Conservation (phyloP, 2,329 filamentous ascomycete genomes). For the Fusarium succisae region DNA sequence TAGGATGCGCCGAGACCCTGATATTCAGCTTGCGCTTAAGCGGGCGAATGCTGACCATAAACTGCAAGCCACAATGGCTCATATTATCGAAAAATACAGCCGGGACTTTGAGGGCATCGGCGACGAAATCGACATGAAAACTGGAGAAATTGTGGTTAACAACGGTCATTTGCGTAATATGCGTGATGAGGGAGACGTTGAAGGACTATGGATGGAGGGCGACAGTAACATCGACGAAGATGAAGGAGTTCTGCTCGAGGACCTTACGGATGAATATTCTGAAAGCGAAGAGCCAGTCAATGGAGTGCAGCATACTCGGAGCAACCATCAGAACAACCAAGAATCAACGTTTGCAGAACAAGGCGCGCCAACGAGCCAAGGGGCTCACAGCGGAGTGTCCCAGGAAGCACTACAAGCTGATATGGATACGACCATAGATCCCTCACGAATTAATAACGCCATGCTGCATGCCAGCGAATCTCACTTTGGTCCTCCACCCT, state of each 20-base stretch:
- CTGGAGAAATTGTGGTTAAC: constrained; percentile 85
- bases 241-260: constrained; percentile 47
- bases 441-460: not conserved
- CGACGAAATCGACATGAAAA: constrained; percentile 88
- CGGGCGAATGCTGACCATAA: constrained; percentile 74
- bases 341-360: not conserved
- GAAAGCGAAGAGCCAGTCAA: constrained; percentile 24
- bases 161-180: constrained; percentile 80
- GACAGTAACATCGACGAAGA: constrained; percentile 50
- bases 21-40: constrained; percentile 64
- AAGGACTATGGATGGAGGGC: constrained; percentile 41
- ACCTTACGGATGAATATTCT: constrained; percentile 41
- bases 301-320: constrained; percentile 17
- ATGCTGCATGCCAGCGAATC: not conserved
- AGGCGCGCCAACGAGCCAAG: not conserved
- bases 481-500: not conserved
- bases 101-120: constrained; percentile 83
- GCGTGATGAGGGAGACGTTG: constrained; percentile 65
- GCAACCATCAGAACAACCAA: not conserved
- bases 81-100: constrained; percentile 89
- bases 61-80: constrained; percentile 85
- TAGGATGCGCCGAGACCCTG: constrained; percentile 45
- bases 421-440: not conserved
- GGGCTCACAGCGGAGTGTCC: not conserved
- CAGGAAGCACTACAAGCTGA: not conserved